These are phyloP conservation scores for Talaromyces sp. DNA, from an alignment of 2,329 filamentous ascomycete species.

Conservation along the genomic window DNA sequence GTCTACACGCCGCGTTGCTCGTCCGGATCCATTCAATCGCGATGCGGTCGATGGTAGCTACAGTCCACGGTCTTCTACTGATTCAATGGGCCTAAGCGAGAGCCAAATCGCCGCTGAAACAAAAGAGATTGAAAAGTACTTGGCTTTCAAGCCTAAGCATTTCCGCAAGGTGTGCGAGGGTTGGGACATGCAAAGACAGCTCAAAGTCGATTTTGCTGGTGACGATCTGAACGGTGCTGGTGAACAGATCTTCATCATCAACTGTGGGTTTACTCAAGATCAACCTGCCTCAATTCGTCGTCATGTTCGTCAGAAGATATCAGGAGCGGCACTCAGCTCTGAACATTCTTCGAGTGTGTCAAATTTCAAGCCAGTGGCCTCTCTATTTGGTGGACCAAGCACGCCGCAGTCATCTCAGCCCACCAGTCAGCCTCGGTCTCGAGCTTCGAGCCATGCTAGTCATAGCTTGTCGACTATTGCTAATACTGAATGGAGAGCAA, in stretches of 20 bases:
- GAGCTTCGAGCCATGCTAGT: conserved; percentile 30
- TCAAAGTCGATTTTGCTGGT: conserved; percentile 85
- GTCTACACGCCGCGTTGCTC: conserved; percentile 67
- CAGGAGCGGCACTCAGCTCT: conserved; percentile 23
- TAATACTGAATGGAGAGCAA: conserved; percentile 65
- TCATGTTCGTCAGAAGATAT: conserved; percentile 54
- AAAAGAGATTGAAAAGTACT: conserved; percentile 73
- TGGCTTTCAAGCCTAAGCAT: conserved; percentile 68
- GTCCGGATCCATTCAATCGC: conserved; percentile 69
- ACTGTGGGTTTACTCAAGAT: conserved; percentile 65
- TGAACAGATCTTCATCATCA: conserved; percentile 71
- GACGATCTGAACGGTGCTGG: conserved; percentile 74
- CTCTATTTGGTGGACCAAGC: conserved; percentile 50
- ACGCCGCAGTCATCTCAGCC: conserved; percentile 18
- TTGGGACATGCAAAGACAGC: conserved; percentile 85
- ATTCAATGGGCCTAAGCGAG: conserved; percentile 66
- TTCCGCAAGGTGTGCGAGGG: conserved; percentile 74
- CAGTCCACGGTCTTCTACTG: conserved; percentile 73
- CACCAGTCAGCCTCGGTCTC: conserved; percentile 25
- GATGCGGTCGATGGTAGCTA: conserved; percentile 69
- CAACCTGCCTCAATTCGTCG: conserved; percentile 53
- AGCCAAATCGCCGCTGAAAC: conserved; percentile 73
- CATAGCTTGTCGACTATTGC: conserved; percentile 33
- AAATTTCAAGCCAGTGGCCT: conserved; percentile 29
- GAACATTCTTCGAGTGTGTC: conserved; percentile 22